Percentiles rank a stretch among this genome's conserved stretches.
These are phyloP conservation scores for Coemansia javaensis DNA, from an alignment of 192 early-diverging fungal genomes.

Conservation along the genomic window DNA sequence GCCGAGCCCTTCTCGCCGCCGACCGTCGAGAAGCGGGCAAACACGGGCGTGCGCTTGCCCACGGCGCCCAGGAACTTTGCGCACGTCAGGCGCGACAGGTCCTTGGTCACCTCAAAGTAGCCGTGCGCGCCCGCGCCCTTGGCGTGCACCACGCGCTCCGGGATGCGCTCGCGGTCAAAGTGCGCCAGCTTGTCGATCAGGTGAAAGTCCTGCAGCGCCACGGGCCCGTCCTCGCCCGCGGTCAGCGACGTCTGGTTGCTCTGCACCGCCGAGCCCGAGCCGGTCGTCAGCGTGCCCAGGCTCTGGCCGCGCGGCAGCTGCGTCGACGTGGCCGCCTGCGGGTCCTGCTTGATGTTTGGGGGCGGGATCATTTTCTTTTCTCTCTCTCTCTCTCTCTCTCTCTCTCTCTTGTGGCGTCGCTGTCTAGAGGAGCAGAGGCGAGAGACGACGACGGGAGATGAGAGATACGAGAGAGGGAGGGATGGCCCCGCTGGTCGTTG, in stretches of 20 bases:
- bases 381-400: no score
- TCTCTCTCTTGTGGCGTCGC: no score
- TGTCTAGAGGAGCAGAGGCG: no score
- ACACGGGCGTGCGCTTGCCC: slow-evolving; percentile 65
- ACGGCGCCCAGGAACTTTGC: slow-evolving; percentile 59
- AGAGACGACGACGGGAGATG: no score
- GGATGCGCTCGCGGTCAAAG: slow-evolving; percentile 54
- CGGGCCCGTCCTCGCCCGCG: slow-evolving; percentile 58
- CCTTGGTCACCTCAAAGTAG: slow-evolving; percentile 70
- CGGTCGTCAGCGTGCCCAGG: slow-evolving; percentile 39
- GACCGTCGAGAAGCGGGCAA: slow-evolving; percentile 65
- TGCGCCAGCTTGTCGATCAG: slow-evolving; percentile 57
- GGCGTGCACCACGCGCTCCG: slow-evolving; percentile 58
- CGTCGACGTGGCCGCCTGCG: background rate
- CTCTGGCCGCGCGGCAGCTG: background rate
- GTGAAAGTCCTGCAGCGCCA: slow-evolving; percentile 58
- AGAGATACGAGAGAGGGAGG: no score
- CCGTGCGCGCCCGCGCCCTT: slow-evolving; percentile 59
- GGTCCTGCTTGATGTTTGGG: slow-evolving; percentile 7
- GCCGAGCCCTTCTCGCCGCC: slow-evolving; percentile 57
- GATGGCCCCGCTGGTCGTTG: no score
- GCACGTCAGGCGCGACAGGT: slow-evolving; percentile 61
- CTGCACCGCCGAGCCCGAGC: slow-evolving; percentile 59
- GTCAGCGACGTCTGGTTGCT: slow-evolving; percentile 61
- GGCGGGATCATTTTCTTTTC: slow-evolving; percentile 8